Percentiles rank a stretch among this genome's conserved stretches.
Evolutionary conservation across 768 basidiomycete genomes (phyloP).

Genomic region (Collybia sordida): DNA sequence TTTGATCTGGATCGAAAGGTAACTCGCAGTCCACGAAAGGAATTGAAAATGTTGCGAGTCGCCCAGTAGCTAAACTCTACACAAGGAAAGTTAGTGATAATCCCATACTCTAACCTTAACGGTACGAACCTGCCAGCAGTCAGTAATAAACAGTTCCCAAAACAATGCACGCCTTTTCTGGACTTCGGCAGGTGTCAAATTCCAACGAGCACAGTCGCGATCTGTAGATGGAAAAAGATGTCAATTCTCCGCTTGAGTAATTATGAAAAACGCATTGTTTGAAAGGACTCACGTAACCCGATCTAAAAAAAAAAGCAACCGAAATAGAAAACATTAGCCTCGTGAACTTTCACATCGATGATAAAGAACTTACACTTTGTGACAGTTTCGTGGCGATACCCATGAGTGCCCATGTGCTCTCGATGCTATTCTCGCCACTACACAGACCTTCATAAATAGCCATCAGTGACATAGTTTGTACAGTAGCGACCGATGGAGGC

Average conservation of each 20-base stretch:
- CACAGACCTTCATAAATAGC: constrained; percentile 71
- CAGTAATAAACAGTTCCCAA: constrained; percentile 75
- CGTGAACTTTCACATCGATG: constrained; percentile 1
- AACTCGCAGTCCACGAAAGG: constrained; percentile 75
- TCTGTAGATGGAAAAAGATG: constrained; percentile 34
- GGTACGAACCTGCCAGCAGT: constrained; percentile 65
- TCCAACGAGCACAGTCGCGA: constrained; percentile 73
- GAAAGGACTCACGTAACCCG: constrained; percentile 56
- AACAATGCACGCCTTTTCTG: constrained; percentile 71
- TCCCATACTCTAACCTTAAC: background rate
- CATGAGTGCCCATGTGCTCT: constrained; percentile 66
- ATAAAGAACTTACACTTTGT: constrained; percentile 52
- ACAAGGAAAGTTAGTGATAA: background rate
- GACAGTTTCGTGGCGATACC: constrained; percentile 65
- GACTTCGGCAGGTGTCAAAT: constrained; percentile 56
- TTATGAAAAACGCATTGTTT: constrained; percentile 1
- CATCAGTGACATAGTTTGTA: constrained; percentile 66
- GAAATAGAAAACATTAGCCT: constrained; percentile 1
- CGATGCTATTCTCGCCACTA: constrained; percentile 68
- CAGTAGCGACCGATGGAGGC: constrained; percentile 68
- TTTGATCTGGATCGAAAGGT: constrained; percentile 59
- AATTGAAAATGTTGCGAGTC: constrained; percentile 65
- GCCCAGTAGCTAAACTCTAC: constrained; percentile 69
- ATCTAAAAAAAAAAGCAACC: constrained; percentile 38
- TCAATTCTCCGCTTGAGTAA: constrained; percentile 3